phyloP scores from a whole-genome alignment of 768 basidiomycete species.

The Gloeophyllum trabeum region DNA sequence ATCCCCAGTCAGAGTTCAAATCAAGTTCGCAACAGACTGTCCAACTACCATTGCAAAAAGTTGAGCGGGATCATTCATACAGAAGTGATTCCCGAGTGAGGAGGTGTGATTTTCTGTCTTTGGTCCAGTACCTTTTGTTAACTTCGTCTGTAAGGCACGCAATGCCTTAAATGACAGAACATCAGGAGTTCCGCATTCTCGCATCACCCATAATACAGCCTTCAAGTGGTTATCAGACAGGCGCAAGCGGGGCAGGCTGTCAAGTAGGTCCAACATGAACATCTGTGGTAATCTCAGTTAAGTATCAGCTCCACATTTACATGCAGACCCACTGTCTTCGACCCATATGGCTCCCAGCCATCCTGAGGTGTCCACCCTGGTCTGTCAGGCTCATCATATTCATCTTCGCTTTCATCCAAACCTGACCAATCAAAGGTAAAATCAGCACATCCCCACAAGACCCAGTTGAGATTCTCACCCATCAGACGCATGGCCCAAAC shows the following conservation, averaged over 20 bases:
- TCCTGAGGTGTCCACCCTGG: no score
- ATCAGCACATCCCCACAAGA: no score
- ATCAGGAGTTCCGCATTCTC: conserved; percentile 16
- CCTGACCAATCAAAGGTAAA: no score
- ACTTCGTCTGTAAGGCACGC: conserved; percentile 13
- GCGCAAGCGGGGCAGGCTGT: conserved; percentile 19
- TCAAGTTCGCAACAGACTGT: neutral
- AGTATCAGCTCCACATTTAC: no score
- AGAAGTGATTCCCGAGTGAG: conserved; percentile 18
- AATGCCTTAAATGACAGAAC: conserved; percentile 19
- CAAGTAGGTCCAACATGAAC: conserved; percentile 21
- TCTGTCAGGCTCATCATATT: no score
- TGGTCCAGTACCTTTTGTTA: conserved; percentile 8
- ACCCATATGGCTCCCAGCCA: neutral
- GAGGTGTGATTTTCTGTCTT: conserved; percentile 12
- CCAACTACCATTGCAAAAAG: neutral
- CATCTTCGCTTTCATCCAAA: no score
- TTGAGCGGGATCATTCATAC: conserved; percentile 12
- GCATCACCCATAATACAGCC: conserved; percentile 21
- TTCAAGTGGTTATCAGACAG: conserved; percentile 22
- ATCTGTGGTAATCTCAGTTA: no score
- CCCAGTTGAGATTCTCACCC: no score
- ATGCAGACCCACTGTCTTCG: neutral
- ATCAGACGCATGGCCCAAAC: no score
- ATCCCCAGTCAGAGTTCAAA: neutral